Conservation (phyloP, 139 green algal species). For the Closterium sp. region DNA sequence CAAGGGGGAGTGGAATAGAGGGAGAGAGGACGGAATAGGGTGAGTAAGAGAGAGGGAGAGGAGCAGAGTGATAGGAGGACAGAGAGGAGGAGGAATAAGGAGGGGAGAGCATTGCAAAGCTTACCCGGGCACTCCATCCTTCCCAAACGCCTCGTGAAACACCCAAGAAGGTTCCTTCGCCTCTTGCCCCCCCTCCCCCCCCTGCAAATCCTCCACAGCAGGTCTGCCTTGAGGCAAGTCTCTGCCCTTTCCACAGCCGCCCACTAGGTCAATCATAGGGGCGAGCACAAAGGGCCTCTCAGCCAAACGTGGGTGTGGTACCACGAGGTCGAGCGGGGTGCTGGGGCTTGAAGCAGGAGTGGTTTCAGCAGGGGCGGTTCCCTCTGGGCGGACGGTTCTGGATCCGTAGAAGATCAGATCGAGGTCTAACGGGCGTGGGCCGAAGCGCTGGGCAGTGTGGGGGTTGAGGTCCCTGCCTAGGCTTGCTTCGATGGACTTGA, state of each 20-base stretch:
- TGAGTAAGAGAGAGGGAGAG: no score
- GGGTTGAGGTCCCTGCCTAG: constrained; percentile 17
- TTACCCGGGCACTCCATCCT: neutral
- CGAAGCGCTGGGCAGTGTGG: constrained; percentile 64
- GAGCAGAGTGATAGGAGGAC: no score
- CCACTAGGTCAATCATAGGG: constrained; percentile 73
- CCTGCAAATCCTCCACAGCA: no score
- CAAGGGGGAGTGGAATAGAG: no score
- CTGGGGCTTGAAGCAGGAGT: constrained; percentile 23
- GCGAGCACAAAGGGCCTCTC: constrained; percentile 87
- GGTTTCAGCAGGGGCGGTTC: constrained; percentile 66
- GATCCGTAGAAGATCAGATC: constrained; percentile 92
- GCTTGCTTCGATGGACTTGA: constrained; percentile 22
- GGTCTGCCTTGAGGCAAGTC: no score
- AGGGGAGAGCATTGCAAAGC: no score
- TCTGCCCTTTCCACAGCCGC: no score
- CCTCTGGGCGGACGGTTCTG: neutral
- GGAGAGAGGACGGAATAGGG: no score
- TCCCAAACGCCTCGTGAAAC: neutral
- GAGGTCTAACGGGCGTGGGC: constrained; percentile 88
- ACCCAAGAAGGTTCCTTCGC: neutral
- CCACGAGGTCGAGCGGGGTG: constrained; percentile 48
- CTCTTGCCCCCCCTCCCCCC: no score
- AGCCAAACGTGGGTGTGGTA: constrained; percentile 71
- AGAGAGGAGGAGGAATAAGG: no score